Evolutionary conservation across 2,329 filamentous ascomycete genomes (phyloP), one percentile per base, ranked within the genome.

Genomic region (Xylariaceae sp.): DNA sequence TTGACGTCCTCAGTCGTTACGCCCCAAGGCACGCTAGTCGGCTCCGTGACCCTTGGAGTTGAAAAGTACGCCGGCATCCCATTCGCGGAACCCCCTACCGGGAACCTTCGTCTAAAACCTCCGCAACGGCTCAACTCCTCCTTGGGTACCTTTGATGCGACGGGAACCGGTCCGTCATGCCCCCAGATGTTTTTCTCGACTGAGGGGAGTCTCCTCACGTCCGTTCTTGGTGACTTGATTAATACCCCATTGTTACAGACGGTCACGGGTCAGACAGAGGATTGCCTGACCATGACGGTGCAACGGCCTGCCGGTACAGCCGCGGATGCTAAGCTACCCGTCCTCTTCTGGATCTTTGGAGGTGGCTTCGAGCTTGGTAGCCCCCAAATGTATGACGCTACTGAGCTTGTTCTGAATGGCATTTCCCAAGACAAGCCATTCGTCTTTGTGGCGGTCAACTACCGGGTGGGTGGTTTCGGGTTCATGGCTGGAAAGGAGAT

Each of bases 61-160:
- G 86, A 91, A 43, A 77, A 71, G 19, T 90, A 87, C 66, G 79
- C 76, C 41, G 85, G 82, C 17, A 87, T 93, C 42, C 87, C 86
- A 3, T 93, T 81, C 55, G 85, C 86, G 2, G 69, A 87, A 47
- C 74, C 85, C 2, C 87, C 87, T 0, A 71, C 76, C 0, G 85
- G 83, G 0, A 60, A 69, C 3, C 67, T 88, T 18, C 80, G 87
- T 13, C 73, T 93, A 26, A 82, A 76, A 56, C 82, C 84, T 6
- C 87, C 87, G 1, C 73, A 80, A 55, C 68, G 74, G 7, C 64
- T 87, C 13, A 78, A 71, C 6, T 63, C 67, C 26, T 47, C 55
- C 36, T 4, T 87, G 1, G 85, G 83, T 1, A 81, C 70, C 0
- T 68, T 85, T 29, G 71, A 79, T 30, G 83, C 81, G 0, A 81